phyloP scores from a whole-genome alignment of 2,329 filamentous ascomycete genomes.

The Alternaria ventricosa region DNA sequence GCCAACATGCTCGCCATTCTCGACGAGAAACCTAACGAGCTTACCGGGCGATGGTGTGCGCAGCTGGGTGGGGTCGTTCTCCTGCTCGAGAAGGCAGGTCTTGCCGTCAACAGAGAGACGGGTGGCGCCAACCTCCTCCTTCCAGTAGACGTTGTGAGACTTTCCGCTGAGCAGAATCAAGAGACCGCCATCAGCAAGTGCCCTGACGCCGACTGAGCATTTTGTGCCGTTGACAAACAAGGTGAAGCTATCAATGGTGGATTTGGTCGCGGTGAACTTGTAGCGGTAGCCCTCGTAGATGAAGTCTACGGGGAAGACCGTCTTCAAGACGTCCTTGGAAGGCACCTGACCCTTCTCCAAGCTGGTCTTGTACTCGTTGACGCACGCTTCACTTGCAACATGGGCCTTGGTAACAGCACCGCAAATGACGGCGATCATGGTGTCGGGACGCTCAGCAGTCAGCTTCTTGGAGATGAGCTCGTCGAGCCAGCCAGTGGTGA shows the following conservation, averaged over 20 bases:
- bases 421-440: conserved; percentile 91
- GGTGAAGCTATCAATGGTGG: conserved; percentile 91
- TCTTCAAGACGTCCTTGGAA: conserved; percentile 95
- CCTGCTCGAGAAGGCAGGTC: conserved; percentile 96
- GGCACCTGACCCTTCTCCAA: conserved; percentile 98
- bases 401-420: conserved; percentile 96
- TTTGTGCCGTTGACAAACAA: conserved; percentile 99
- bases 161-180: conserved; percentile 88
- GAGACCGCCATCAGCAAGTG: conserved; percentile 91
- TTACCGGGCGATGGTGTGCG: conserved; percentile 95
- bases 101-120: conserved; percentile 97
- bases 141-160: conserved; percentile 99
- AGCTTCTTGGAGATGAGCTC: conserved; percentile 98
- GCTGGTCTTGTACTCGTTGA: conserved; percentile 83
- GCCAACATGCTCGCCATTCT: conserved; percentile 91
- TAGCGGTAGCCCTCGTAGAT: conserved; percentile 97
- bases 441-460: conserved; percentile 93
- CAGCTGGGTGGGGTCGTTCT: conserved; percentile 98
- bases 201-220: conserved; percentile 89
- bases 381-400: conserved; percentile 87
- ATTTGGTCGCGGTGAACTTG: conserved; percentile 96
- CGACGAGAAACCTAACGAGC: conserved; percentile 96
- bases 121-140: conserved; percentile 95
- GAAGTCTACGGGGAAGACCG: conserved; percentile 96
- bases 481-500: conserved; percentile 98